Percentiles rank a stretch among this genome's conserved stretches.
Conservation (phyloP, 2,329 filamentous ascomycete genomes). For the Cladosporium sphaerospermum region DNA sequence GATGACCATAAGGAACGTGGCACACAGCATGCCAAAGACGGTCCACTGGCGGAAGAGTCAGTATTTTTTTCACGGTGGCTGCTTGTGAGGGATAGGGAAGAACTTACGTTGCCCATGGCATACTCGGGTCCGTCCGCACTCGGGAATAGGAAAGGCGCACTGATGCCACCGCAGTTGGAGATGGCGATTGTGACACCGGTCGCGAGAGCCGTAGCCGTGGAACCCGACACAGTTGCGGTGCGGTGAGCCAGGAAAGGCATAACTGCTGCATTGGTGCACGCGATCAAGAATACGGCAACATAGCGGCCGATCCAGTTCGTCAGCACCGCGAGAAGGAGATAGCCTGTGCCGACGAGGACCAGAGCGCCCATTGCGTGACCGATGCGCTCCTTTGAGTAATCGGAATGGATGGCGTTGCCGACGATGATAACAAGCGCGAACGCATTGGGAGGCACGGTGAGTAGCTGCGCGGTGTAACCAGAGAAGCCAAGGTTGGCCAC, state of each 20-base stretch:
- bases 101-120: constrained; percentile 13
- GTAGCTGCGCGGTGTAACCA: constrained; percentile 35
- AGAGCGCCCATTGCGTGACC: constrained; percentile 10
- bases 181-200: constrained; percentile 15
- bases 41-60: constrained; percentile 12
- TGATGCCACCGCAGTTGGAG: constrained; percentile 15
- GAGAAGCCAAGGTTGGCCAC: constrained; percentile 39
- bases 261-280: constrained; percentile 15
- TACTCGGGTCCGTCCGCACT: constrained; percentile 12
- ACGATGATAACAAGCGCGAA: constrained; percentile 17
- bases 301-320: constrained; percentile 15
- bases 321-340: constrained; percentile 13
- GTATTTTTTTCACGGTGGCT: background rate
- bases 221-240: constrained; percentile 13
- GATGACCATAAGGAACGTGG: constrained; percentile 10
- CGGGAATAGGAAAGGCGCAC: constrained; percentile 14
- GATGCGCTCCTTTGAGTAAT: constrained; percentile 14
- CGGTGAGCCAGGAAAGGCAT: constrained; percentile 15
- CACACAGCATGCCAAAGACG: constrained; percentile 13
- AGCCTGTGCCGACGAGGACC: constrained; percentile 12
- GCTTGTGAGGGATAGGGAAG: background rate
- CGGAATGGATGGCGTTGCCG: constrained; percentile 12
- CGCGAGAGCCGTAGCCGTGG: constrained; percentile 13
- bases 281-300: constrained; percentile 14
- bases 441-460: constrained; percentile 39